Conservation (phyloP, 345 rosid species). For the Anacardium occidentale region DNA sequence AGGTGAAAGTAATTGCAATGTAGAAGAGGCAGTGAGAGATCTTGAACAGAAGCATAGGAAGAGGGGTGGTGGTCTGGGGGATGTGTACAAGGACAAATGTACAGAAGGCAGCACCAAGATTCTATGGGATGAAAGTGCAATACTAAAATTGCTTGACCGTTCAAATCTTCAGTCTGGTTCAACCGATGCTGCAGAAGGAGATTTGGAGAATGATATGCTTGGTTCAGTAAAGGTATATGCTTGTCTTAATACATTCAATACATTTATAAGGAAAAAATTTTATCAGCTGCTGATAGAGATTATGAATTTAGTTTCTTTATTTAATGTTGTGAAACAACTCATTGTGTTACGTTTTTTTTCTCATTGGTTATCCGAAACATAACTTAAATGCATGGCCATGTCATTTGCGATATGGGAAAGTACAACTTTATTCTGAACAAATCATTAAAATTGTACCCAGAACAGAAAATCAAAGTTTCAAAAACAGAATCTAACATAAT, state of each 20-base stretch:
- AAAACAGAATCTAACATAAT: too few species aligned
- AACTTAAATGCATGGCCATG: too few species aligned
- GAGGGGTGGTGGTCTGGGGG: slow-evolving; percentile 94
- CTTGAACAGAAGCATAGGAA: slow-evolving; percentile 81
- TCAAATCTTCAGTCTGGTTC: slow-evolving; percentile 69
- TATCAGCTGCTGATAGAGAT: slow-evolving; percentile 7
- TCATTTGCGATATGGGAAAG: too few species aligned
- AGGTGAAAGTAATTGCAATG: slow-evolving; percentile 52
- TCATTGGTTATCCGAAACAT: neutral
- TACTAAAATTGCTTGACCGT: slow-evolving; percentile 89
- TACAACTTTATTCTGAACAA: too few species aligned
- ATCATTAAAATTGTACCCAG: too few species aligned
- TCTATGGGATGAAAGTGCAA: slow-evolving; percentile 93
- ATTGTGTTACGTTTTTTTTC: too few species aligned
- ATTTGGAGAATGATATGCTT: slow-evolving; percentile 93
- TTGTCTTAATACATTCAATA: slow-evolving; percentile 10
- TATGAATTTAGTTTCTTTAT: neutral
- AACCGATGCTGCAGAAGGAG: slow-evolving; percentile 63
- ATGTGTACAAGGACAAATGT: slow-evolving; percentile 96
- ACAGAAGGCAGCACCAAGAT: slow-evolving; percentile 82
- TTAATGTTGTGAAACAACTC: neutral
- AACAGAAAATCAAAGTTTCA: too few species aligned
- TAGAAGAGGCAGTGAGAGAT: slow-evolving; percentile 57
- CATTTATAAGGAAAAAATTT: neutral
- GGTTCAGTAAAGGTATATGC: slow-evolving; percentile 90